Evolutionary conservation across 1,139 yeast genomes (phyloP), one percentile per base, ranked within the genome.

Genomic region (Nakaseomyces bracarensis): DNA sequence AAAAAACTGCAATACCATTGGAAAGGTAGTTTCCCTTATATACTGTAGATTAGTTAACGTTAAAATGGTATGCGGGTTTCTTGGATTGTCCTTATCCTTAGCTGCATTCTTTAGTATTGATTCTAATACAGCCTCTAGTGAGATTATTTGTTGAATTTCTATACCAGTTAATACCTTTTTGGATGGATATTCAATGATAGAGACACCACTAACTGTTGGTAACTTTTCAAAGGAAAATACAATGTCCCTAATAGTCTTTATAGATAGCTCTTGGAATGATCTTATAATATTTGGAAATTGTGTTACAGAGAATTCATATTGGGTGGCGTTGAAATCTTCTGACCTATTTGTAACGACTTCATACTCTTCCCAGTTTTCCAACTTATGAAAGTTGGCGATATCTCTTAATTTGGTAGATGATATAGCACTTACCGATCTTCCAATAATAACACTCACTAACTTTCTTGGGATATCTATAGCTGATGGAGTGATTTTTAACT

Each of bases 21-120:
- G 78, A 23, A 79, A 60, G 1, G 72, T 63, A 10, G 50, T 53
- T 15, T 64, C 64, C 33, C 72, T 65, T 22, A 81, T 58, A 29
- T 67, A 68, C 42, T 69, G 70, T 42, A 80, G 58, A 51, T 80
- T 79, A 43, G 76, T 71, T 39, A 79, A 57, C 0, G 79, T 69
- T 38, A 68, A 52, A 19, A 68, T 56, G 16, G 70, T 68, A 39
- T 65, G 66, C 10, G 62, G 51, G 34, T 64, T 67, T 49, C 65
- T 60, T 34, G 63, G 56, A 16, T 57, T 57, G 34, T 64, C 62
- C 28, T 64, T 62, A 39, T 65, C 67, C 38, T 61, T 60, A 3
- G 68, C 60, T 8, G 70, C 68, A 45, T 61, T 67, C 47, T 73
- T 70, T 52, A 75, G 61, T 29, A 74, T 67, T 6, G 75, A 67